Base-by-base conservation (phyloP, 2,329 filamentous ascomycete genomes). In the Paecilomyces variotii region DNA sequence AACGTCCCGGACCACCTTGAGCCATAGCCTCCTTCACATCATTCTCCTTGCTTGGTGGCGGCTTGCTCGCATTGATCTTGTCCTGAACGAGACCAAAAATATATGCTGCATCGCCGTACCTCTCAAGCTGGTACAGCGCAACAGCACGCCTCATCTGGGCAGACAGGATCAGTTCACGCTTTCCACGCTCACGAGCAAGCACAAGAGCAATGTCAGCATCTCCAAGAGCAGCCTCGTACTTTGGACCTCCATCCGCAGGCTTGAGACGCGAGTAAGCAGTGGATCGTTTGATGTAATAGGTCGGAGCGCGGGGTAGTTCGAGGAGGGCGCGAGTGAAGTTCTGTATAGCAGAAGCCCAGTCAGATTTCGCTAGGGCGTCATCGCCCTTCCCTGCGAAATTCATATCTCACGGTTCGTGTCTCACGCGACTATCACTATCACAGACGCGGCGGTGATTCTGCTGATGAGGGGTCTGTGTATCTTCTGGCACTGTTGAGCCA, bases 231-330 rank as follows among this genome's bases (percentile, higher is more conserved):
- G 72, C 71, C 10, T 68, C 53, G 30, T 58, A 62, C 12, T 75
- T 68, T 0, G 74, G 72, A 2, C 73, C 73, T 54, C 78, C 75
- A 60, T 85, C 74, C 25, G 77, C 68, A 51, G 81, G 76, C 39
- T 78, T 79, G 2, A 82, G 79, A 60, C 89, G 84, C 55, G 90
- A 82, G 70, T 91, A 87, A 45, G 90, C 90, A 50, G 87, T 91
- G 3, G 91, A 89, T 24, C 93, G 90, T 64, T 88, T 86, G 62
- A 94, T 84, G 62, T 93, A 87, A 84, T 94, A 97, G 54, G 83
- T 76, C 1, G 90, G 88, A 2, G 89, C 90, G 45, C 78, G 79
- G 0, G 87, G 85, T 11, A 80, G 80, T 61, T 84, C 76, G 34
- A 73, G 66, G 27, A 96, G 78, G 5, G 90, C 90, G 45, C 78